These are phyloP conservation scores for Chrysanthemum seticuspe DNA, from an alignment of 129 eudicot species.

Conservation along the genomic window DNA sequence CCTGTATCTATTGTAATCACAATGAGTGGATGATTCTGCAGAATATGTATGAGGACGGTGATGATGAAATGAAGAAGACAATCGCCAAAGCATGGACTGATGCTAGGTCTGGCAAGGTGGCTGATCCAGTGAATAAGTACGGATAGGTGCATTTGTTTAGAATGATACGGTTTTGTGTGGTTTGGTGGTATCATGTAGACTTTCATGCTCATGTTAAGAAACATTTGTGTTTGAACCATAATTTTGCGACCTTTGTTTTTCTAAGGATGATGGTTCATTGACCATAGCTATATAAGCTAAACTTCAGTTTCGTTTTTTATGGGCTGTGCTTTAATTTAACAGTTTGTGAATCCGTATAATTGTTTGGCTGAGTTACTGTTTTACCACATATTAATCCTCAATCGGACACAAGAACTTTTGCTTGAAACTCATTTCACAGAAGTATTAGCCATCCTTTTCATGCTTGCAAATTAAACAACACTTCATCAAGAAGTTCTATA, in stretches of 20 bases:
- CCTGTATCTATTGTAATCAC: not conserved
- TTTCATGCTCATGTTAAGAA: conserved; percentile 11
- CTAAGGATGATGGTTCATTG: too few relatives aligned
- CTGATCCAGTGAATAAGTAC: conserved; percentile 58
- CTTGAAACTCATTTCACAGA: too few relatives aligned
- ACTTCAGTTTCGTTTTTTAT: not conserved
- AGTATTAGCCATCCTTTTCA: too few relatives aligned
- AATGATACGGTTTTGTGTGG: conserved; percentile 1
- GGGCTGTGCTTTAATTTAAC: too few relatives aligned
- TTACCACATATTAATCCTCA: too few relatives aligned
- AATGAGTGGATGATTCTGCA: conserved; percentile 26
- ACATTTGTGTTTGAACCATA: conserved; percentile 18
- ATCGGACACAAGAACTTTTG: too few relatives aligned
- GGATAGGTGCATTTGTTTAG: conserved; percentile 18
- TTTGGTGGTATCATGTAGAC: conserved; percentile 23
- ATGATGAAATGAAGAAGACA: conserved; percentile 88
- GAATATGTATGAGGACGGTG: conserved; percentile 97
- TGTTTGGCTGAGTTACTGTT: too few relatives aligned
- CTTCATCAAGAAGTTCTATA: too few relatives aligned
- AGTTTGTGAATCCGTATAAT: too few relatives aligned
- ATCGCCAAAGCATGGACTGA: conserved; percentile 97
- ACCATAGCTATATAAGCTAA: not conserved
- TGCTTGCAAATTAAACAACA: too few relatives aligned
- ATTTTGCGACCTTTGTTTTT: not conserved
- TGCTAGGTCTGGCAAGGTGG: conserved; percentile 79